Percentiles rank a stretch among this genome's conserved stretches.
These are phyloP conservation scores for Nannochloropsis salina DNA, from an alignment of 108 stramenopile genomes.

Conservation along the genomic window DNA sequence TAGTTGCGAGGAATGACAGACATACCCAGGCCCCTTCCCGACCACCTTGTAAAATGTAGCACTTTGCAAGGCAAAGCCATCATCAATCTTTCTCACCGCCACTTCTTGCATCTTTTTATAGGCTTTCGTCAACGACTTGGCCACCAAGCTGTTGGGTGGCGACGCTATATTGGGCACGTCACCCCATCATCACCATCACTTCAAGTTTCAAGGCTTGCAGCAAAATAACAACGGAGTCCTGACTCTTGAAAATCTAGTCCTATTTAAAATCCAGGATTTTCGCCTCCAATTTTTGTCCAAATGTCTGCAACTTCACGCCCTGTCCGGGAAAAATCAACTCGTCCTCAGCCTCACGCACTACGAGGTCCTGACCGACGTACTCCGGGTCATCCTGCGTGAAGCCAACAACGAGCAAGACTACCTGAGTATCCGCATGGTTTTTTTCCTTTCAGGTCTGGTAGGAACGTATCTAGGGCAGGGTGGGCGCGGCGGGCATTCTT, in stretches of 20 bases:
- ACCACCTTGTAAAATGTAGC: neutral
- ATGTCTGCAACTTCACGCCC: conserved; percentile 17
- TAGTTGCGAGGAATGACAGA: neutral
- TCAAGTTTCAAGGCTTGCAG: no score
- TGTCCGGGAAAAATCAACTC: neutral
- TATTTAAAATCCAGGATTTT: neutral
- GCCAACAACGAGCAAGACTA: neutral
- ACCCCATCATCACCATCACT: neutral
- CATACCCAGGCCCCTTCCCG: neutral
- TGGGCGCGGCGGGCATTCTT: conserved; percentile 7
- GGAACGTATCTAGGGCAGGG: neutral
- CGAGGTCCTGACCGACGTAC: neutral
- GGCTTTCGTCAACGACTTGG: conserved; percentile 2
- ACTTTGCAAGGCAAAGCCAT: neutral
- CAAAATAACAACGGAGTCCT: neutral
- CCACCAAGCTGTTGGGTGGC: neutral
- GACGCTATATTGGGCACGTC: neutral
- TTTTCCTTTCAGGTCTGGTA: neutral
- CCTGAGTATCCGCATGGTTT: conserved; percentile 1
- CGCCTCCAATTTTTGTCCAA: neutral
- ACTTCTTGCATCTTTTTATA: neutral
- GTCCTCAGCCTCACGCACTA: neutral
- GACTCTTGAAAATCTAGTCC: neutral
- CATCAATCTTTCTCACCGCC: neutral
- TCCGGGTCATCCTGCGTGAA: neutral